phyloP scores from a whole-genome alignment of 805 yeast species.

The Brettanomyces anomalus region DNA sequence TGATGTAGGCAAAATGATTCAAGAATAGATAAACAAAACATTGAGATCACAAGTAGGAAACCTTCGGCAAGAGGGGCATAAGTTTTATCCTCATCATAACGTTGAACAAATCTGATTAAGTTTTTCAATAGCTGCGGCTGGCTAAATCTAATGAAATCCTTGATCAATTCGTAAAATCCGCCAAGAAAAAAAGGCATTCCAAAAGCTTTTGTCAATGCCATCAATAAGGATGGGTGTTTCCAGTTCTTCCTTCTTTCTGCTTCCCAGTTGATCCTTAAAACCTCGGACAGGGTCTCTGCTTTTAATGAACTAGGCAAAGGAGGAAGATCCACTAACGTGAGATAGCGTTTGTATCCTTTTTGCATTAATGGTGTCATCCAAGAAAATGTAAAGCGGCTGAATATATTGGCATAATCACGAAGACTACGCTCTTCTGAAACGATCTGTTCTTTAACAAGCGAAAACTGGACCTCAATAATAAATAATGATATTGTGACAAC shows the following conservation, averaged over 20 bases:
- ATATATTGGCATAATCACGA: conserved; percentile 36
- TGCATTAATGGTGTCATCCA: conserved; percentile 54
- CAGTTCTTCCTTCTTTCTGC: conserved; percentile 29
- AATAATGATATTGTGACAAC: conserved; percentile 9
- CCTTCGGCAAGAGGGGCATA: conserved; percentile 56
- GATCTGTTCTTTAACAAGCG: conserved; percentile 32
- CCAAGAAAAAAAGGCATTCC: conserved; percentile 61
- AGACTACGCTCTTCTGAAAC: conserved; percentile 31
- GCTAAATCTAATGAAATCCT: conserved; percentile 63
- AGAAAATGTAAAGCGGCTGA: conserved; percentile 39
- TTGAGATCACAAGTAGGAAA: conserved; percentile 56
- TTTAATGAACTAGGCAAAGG: conserved; percentile 59
- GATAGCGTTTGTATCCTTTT: conserved; percentile 34
- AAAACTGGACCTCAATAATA: conserved; percentile 29
- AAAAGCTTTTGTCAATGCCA: conserved; percentile 54
- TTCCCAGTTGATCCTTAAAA: conserved; percentile 52
- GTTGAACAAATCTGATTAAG: conserved; percentile 50
- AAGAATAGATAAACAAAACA: conserved; percentile 60
- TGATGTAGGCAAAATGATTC: conserved; percentile 70
- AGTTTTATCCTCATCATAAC: conserved; percentile 32
- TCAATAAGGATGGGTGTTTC: conserved; percentile 15
- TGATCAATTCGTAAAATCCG: conserved; percentile 57
- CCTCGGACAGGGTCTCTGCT: conserved; percentile 39
- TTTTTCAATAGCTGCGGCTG: conserved; percentile 72
- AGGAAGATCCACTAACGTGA: conserved; percentile 57